Evolutionary conservation across 176 grass and related monocot genomes (phyloP), one percentile per base, ranked within the genome.

Genomic region (Aegilops umbellulata): DNA sequence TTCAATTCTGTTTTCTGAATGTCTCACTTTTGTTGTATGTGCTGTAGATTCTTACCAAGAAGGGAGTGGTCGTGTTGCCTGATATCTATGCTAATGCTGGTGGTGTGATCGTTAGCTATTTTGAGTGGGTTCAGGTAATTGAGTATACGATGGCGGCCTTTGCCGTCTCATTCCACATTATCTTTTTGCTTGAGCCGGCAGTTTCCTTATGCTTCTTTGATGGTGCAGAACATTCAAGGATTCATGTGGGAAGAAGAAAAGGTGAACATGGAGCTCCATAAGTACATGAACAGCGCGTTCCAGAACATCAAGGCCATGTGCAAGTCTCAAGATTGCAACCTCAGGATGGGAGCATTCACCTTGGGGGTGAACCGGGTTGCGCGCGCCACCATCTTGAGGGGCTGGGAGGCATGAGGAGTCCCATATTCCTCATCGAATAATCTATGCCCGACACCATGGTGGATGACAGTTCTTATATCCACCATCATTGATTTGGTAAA

Each of bases 211-310:
- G 53, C 57, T 51, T 76, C 67, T 73, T 84, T 72, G 15, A 61
- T 65, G 46, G 24, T 64, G 67, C 81, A 99, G 94, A 98, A 98
- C 82, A 98, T 98, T 81, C 97, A 98, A 90, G 97, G 97, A 13
- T 98, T 98, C 86, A 98, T 98, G 97, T 98, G 97, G 97, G 90
- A 92, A 80, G 97, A 98, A 88, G 92, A 95, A 19, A 95, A 92
- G 61, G 97, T 99, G 60, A 99, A 99, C 89, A 92, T 82, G 62
- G 97, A 99, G 89, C 87, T 99, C 42, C 86, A 91, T n/a, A 99
- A 89, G 92, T 99, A 99, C 76, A 99, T 99, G 97, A 88, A 77
- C 65, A 87, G 82, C 14, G 79, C 92, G 46, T 99, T 99, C 66
- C 86, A 87, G 27, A 86, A 94, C 63, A 92, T 96, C 78, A 99